These are phyloP conservation scores for Lichtheimia hyalospora DNA, from an alignment of 371 early-diverging fungal genomes.

Conservation along the genomic window DNA sequence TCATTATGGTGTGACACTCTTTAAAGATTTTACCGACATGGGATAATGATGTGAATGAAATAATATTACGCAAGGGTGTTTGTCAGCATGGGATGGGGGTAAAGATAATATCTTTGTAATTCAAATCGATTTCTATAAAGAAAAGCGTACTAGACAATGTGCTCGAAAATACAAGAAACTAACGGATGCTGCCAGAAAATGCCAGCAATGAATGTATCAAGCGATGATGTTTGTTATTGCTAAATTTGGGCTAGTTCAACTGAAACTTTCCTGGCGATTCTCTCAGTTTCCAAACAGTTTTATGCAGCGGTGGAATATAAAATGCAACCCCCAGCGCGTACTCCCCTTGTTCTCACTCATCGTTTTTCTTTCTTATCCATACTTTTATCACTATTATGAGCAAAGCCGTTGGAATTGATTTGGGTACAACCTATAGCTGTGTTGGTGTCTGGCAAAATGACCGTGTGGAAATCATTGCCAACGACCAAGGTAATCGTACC, in stretches of 20 bases:
- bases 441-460: slow-evolving; percentile 98
- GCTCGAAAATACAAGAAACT: too few relatives aligned
- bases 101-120: too few relatives aligned
- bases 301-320: not conserved
- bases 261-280: slow-evolving; percentile 1
- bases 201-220: not conserved
- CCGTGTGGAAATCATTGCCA: slow-evolving; percentile 96
- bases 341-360: too few relatives aligned
- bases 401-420: slow-evolving; percentile 86
- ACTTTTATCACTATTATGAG: not conserved
- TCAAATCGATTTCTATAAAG: too few relatives aligned
- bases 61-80: too few relatives aligned
- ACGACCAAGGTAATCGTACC: slow-evolving; percentile 97
- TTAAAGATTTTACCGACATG: too few relatives aligned
- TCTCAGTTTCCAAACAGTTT: not conserved
- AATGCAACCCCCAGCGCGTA: slow-evolving; percentile 2
- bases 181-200: not conserved
- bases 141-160: too few relatives aligned
- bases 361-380: not conserved
- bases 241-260: not conserved
- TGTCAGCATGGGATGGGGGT: too few relatives aligned
- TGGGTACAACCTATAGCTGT: slow-evolving; percentile 99
- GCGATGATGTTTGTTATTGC: not conserved
- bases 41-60: too few relatives aligned
- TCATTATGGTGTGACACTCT: too few relatives aligned